Percentiles rank a stretch among this genome's conserved stretches.
phyloP scores from a whole-genome alignment of 306 rosid genomes.

The Crataegus laevigata region DNA sequence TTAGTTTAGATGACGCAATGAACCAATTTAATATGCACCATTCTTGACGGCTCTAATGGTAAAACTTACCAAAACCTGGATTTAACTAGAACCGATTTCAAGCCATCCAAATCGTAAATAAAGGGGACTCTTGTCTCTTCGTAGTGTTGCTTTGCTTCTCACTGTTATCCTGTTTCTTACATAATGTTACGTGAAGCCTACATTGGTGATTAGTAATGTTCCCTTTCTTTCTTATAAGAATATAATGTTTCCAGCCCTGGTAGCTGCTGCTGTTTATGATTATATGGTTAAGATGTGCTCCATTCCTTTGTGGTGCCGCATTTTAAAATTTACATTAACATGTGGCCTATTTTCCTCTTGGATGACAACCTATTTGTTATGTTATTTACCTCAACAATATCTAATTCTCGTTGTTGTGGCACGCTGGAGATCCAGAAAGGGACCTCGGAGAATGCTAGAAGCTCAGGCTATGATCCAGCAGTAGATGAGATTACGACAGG shows the following conservation, averaged over 20 bases:
- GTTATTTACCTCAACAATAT: background rate
- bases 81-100: background rate
- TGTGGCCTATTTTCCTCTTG: background rate
- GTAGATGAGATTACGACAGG: constrained; percentile 37
- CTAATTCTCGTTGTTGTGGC: constrained; percentile 12
- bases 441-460: constrained; percentile 40
- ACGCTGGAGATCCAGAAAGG: constrained; percentile 39
- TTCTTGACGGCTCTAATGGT: background rate
- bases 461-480: constrained; percentile 26
- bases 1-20: background rate
- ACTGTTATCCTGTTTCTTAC: background rate
- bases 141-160: background rate
- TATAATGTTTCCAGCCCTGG: background rate
- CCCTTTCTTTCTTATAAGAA: background rate
- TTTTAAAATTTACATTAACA: background rate
- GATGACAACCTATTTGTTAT: background rate
- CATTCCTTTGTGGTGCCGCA: background rate
- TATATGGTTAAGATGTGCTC: background rate
- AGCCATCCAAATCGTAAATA: background rate
- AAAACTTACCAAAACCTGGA: background rate
- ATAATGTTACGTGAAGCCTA: background rate
- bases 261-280: background rate
- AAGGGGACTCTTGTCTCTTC: background rate
- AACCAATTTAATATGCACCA: background rate
- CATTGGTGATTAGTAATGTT: background rate